phyloP scores from a whole-genome alignment of 345 rosid species.

The Cardiospermum halicacabum region DNA sequence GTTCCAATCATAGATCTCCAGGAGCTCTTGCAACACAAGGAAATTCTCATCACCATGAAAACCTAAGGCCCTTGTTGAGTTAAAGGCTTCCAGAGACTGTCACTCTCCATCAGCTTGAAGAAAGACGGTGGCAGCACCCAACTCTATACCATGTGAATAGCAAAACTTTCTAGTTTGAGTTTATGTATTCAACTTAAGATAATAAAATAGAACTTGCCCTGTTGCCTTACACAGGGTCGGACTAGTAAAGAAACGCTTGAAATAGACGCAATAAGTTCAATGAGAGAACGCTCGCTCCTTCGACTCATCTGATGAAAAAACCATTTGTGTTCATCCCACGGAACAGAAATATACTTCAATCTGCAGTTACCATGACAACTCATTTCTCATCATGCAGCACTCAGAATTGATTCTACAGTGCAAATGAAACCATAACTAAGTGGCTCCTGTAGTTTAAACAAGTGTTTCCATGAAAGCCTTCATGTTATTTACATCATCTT shows the following conservation, averaged over 20 bases:
- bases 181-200: no score
- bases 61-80: constrained; percentile 38
- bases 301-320: neutral
- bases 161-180: neutral
- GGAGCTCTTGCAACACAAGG: constrained; percentile 39
- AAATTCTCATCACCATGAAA: constrained; percentile 41
- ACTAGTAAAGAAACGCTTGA: no score
- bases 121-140: neutral
- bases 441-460: constrained; percentile 24
- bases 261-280: neutral
- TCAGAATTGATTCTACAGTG: neutral
- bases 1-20: constrained; percentile 30
- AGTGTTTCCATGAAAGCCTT: constrained; percentile 51
- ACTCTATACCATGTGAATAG: neutral
- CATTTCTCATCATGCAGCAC: neutral
- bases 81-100: constrained; percentile 30
- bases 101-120: constrained; percentile 22
- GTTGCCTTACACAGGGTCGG: no score
- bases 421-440: neutral
- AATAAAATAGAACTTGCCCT: no score
- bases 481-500: constrained; percentile 56
- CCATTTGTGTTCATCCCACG: neutral
- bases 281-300: neutral
- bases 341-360: neutral
- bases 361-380: neutral